Base-by-base conservation (phyloP, 2,329 filamentous ascomycete species). In the Cordyceps cateniannulata region DNA sequence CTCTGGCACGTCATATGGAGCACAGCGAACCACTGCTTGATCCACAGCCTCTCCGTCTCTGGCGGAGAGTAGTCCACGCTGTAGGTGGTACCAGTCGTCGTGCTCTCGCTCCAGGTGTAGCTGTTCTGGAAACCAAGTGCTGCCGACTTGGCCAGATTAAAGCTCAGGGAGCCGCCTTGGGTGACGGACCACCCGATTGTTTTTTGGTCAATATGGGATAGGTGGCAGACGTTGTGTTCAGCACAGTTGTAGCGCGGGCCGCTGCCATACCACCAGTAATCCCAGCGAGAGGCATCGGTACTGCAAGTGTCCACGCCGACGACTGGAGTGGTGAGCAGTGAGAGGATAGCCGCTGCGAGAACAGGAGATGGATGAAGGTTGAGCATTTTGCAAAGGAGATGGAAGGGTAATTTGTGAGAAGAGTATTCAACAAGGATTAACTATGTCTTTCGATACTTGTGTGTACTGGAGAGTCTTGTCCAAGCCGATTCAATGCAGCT, bases 81-180 rank as follows among this genome's bases (percentile, higher is more conserved):
- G n/a, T 32, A 51, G 8, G 27, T 35, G 16, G 49, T 51, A 22
- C 49, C 49, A 16, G 49, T 51, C n/a, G 49, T 51, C 40, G 49
- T 51, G 49, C 49, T 51, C 49, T 51, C 49, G 29, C 29, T 51
- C 49, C 49, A 51, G 27, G 49, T 51, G 49, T 51, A 51, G 49
- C 49, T 35, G 49, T 18, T 38, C 25, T 29, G n/a, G 49, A 51
- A 51, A 3, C 49, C 49, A 8, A 51, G 27, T 18, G 49, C 49
- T 10, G 27, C 25, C 5, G 9, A n/a, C 47, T 51, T 51, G 27
- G 49, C 49, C n/a, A 51, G 27, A 16, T 38, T 29, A 10, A 29
- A 51, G 49, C n/a, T 38, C 49, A 38, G 49, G 3, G 49, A 51
- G 49, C 49, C 49, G 29, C 49, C 49, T 6, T 29, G 10, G 16